Conservation (phyloP, 768 basidiomycete genomes). For the Gymnopilus dilepis region DNA sequence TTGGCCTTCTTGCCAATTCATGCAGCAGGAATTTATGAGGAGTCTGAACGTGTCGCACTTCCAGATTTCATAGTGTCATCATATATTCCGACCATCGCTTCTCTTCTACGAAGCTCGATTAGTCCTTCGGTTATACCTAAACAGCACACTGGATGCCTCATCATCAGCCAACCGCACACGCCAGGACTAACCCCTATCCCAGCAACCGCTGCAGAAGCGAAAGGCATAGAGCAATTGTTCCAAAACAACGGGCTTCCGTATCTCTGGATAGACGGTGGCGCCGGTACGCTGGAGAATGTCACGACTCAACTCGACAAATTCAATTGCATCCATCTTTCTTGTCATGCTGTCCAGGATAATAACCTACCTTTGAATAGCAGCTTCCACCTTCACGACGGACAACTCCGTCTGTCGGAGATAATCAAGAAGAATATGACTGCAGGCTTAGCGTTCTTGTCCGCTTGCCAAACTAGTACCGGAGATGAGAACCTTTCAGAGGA, state of each 20-base stretch:
- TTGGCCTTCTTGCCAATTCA: neutral
- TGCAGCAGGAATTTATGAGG: conserved; percentile 24
- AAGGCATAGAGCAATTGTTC: neutral
- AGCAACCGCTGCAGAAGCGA: conserved; percentile 10
- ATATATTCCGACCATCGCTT: conserved; percentile 17
- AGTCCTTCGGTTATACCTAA: too few species aligned
- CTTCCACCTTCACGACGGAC: conserved; percentile 26
- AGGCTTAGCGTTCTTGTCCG: conserved; percentile 44
- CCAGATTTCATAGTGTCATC: conserved; percentile 23
- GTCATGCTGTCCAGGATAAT: conserved; percentile 36
- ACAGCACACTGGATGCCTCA: neutral
- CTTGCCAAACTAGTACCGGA: conserved; percentile 43
- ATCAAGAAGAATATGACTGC: conserved; percentile 11
- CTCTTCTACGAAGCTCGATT: neutral
- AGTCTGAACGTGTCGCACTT: neutral
- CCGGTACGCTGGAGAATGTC: conserved; percentile 20
- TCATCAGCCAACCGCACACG: conserved; percentile 16
- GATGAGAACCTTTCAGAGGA: conserved; percentile 32
- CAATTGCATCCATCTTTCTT: conserved; percentile 38
- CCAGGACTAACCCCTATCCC: conserved; percentile 13
- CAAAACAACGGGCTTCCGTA: conserved; percentile 13
- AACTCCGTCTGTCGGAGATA: conserved; percentile 18
- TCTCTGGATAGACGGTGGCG: conserved; percentile 23
- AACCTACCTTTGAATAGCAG: conserved; percentile 29
- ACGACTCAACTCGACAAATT: conserved; percentile 17